A percentile compares a stretch with the other conserved stretches of the same genome.
phyloP scores from a whole-genome alignment of 202 grass and related monocot genomes.

The Hordeum pubiflorum region DNA sequence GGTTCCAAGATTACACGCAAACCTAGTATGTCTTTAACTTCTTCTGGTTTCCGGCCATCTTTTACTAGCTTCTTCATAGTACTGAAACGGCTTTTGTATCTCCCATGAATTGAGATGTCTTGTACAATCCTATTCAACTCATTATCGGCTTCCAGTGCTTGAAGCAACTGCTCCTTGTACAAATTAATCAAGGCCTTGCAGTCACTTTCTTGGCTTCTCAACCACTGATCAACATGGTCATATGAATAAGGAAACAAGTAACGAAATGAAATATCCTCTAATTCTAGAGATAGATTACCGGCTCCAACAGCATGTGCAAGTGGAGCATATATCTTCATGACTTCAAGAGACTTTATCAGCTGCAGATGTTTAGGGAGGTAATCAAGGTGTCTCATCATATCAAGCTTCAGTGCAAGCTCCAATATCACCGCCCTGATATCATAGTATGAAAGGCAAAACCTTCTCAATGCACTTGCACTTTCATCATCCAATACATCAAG shows the following conservation, averaged over 20 bases:
- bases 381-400: conserved; percentile 62
- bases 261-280: conserved; percentile 73
- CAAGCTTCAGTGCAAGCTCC: conserved; percentile 67
- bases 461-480: conserved; percentile 49
- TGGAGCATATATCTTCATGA: conserved; percentile 77
- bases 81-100: conserved; percentile 84
- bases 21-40: conserved; percentile 74
- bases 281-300: conserved; percentile 52
- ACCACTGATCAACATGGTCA: conserved; percentile 52
- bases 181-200: conserved; percentile 37
- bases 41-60: conserved; percentile 61
- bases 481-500: conserved; percentile 69
- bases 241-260: conserved; percentile 78
- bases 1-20: conserved; percentile 64
- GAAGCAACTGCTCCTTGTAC: conserved; percentile 50
- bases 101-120: conserved; percentile 45
- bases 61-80: conserved; percentile 90
- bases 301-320: conserved; percentile 75
- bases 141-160: conserved; percentile 39
- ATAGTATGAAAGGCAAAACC: conserved; percentile 64
- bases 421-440: conserved; percentile 76
- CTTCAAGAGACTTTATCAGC: conserved; percentile 58
- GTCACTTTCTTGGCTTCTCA: conserved; percentile 56
- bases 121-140: conserved; percentile 44
- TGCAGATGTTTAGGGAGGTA: conserved; percentile 58